Percentiles rank a stretch among this genome's conserved stretches.
Evolutionary conservation across 2,329 filamentous ascomycete genomes (phyloP).

Genomic region (Aspergillus sp.): DNA sequence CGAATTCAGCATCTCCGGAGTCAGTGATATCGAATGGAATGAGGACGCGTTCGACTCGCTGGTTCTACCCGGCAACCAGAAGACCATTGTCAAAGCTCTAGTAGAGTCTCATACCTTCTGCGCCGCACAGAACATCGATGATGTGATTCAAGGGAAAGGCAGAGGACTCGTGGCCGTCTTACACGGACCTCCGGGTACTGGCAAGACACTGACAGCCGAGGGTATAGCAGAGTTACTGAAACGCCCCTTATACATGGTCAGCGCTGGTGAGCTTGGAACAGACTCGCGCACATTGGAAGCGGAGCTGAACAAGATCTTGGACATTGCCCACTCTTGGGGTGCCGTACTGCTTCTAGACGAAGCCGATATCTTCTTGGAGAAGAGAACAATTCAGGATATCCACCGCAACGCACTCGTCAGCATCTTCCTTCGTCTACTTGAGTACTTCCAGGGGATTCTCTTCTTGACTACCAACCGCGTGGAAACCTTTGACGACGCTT

Average conservation of each 20-base stretch:
- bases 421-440: slow-evolving; percentile 80
- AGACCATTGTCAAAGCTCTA: slow-evolving; percentile 72
- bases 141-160: slow-evolving; percentile 79
- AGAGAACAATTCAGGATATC: slow-evolving; percentile 78
- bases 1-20: slow-evolving; percentile 76
- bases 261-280: slow-evolving; percentile 77
- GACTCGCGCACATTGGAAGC: slow-evolving; percentile 71
- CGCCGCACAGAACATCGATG: slow-evolving; percentile 77
- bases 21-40: slow-evolving; percentile 83
- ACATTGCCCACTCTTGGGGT: slow-evolving; percentile 83
- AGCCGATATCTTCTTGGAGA: slow-evolving; percentile 80
- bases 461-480: slow-evolving; percentile 90
- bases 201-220: slow-evolving; percentile 85
- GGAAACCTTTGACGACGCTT: slow-evolving; percentile 83
- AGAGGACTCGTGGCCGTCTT: slow-evolving; percentile 80
- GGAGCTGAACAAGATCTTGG: slow-evolving; percentile 79
- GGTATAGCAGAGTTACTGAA: slow-evolving; percentile 80
- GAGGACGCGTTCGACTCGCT: slow-evolving; percentile 77
- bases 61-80: slow-evolving; percentile 65
- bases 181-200: slow-evolving; percentile 81
- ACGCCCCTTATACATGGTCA: slow-evolving; percentile 80
- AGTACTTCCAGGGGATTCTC: slow-evolving; percentile 89
- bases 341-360: slow-evolving; percentile 84
- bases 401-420: slow-evolving; percentile 82
- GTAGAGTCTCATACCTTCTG: slow-evolving; percentile 84